Evolutionary conservation across 2,329 filamentous ascomycete species (phyloP).

Genomic region (Lasiodiplodia citricola): DNA sequence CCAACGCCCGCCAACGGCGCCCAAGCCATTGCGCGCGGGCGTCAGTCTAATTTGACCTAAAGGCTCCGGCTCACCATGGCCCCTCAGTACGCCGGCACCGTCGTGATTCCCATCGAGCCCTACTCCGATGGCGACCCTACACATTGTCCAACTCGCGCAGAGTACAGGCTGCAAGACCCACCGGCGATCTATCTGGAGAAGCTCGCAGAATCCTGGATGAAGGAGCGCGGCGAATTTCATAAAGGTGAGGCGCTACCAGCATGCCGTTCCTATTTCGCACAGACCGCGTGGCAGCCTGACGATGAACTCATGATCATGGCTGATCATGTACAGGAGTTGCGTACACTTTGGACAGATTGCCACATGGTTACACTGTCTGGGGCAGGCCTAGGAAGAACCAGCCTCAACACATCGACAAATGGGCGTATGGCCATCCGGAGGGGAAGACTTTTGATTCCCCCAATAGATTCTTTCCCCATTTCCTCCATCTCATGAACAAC

Average conservation of each 20-base stretch:
- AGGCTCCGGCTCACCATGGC: slow-evolving; percentile 4
- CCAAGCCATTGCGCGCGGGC: neutral
- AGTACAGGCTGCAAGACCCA: slow-evolving; percentile 45
- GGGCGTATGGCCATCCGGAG: slow-evolving; percentile 62
- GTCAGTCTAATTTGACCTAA: neutral
- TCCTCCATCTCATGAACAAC: slow-evolving; percentile 60
- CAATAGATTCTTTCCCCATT: slow-evolving; percentile 62
- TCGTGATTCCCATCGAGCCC: neutral
- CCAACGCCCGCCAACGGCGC: neutral
- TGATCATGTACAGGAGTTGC: slow-evolving; percentile 35
- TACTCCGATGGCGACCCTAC: slow-evolving; percentile 44
- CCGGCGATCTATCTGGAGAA: slow-evolving; percentile 52
- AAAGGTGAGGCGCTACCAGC: neutral
- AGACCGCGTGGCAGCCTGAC: neutral
- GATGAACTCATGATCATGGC: neutral
- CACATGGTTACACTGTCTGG: slow-evolving; percentile 60
- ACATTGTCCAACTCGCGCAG: slow-evolving; percentile 44
- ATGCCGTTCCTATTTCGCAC: neutral
- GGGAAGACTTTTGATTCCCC: slow-evolving; percentile 59
- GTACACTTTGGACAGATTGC: slow-evolving; percentile 60
- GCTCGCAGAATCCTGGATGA: slow-evolving; percentile 56
- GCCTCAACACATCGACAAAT: slow-evolving; percentile 55
- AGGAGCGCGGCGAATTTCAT: slow-evolving; percentile 43
- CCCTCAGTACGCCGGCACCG: neutral
- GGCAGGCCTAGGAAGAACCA: slow-evolving; percentile 50